A percentile compares a stretch with the other conserved stretches of the same genome.
Evolutionary conservation across 257 asterid genomes (phyloP).

Genomic region (Nicotiana otophora): DNA sequence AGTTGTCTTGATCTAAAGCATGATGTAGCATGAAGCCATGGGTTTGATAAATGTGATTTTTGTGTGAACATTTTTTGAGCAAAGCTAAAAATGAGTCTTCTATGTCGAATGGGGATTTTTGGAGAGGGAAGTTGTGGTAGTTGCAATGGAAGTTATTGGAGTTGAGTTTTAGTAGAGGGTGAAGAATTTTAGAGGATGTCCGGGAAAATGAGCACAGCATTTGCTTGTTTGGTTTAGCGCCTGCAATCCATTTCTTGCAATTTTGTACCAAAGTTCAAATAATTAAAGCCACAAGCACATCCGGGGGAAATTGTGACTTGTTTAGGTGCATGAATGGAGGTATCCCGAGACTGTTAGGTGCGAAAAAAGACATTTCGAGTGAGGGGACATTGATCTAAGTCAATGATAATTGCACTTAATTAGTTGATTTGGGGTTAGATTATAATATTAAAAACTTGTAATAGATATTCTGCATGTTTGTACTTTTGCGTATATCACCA

Average conservation of each 20-base stretch:
- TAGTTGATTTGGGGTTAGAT: no score
- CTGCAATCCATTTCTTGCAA: background rate
- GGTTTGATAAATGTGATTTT: conserved; percentile 9
- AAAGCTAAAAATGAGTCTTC: background rate
- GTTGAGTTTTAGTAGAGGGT: background rate
- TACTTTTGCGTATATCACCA: no score
- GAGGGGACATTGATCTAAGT: no score
- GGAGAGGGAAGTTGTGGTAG: background rate
- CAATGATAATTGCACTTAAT: no score
- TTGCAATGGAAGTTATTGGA: background rate
- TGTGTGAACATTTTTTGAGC: background rate
- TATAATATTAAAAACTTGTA: no score
- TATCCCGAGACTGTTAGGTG: no score
- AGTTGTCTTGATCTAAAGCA: conserved; percentile 11
- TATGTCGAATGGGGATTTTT: background rate
- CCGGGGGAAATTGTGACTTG: no score
- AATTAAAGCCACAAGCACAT: background rate
- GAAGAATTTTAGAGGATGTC: background rate
- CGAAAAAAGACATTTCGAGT: no score
- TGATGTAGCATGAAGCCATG: conserved; percentile 11
- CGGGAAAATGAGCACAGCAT: background rate
- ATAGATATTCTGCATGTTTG: no score
- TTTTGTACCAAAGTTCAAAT: background rate
- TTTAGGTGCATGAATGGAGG: no score
- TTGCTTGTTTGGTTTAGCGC: background rate